Conservation (phyloP, 2,329 filamentous ascomycete species). For the Fusarium poae region DNA sequence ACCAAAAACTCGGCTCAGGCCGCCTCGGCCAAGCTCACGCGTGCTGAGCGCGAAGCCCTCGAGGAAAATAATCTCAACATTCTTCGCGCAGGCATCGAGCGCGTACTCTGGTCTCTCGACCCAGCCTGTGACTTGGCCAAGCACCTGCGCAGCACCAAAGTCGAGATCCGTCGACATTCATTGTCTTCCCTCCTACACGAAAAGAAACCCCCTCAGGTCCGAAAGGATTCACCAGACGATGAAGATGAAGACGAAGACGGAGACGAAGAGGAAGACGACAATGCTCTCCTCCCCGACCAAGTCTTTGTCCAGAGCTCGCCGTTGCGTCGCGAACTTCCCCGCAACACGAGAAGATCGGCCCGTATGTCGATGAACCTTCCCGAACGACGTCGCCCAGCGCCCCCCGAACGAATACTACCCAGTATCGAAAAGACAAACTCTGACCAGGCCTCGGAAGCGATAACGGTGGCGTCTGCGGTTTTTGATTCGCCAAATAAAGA, state of each 20-base stretch:
- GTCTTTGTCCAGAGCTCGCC: neutral
- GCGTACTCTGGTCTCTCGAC: slow-evolving; percentile 18
- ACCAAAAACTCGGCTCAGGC: slow-evolving; percentile 24
- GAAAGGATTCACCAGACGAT: neutral
- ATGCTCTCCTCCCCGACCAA: neutral
- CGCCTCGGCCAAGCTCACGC: slow-evolving; percentile 29
- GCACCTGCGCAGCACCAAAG: slow-evolving; percentile 4
- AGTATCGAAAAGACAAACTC: slow-evolving; percentile 10
- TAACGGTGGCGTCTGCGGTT: neutral
- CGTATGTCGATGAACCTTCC: slow-evolving; percentile 3
- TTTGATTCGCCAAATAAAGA: neutral
- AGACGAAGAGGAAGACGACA: neutral
- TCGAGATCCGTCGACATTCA: slow-evolving; percentile 18
- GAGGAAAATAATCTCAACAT: slow-evolving; percentile 29
- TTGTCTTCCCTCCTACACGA: slow-evolving; percentile 10
- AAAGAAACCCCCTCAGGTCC: neutral
- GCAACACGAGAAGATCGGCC: slow-evolving; percentile 3
- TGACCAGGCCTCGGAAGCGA: neutral
- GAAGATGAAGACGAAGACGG: too few species aligned
- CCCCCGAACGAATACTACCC: neutral
- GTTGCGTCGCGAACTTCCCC: slow-evolving; percentile 4
- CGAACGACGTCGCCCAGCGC: neutral
- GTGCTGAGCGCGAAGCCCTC: slow-evolving; percentile 23
- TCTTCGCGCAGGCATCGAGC: slow-evolving; percentile 22
- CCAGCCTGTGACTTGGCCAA: slow-evolving; percentile 10